phyloP scores from a whole-genome alignment of 75 land plant species.

The Adiantum capillusveneris region DNA sequence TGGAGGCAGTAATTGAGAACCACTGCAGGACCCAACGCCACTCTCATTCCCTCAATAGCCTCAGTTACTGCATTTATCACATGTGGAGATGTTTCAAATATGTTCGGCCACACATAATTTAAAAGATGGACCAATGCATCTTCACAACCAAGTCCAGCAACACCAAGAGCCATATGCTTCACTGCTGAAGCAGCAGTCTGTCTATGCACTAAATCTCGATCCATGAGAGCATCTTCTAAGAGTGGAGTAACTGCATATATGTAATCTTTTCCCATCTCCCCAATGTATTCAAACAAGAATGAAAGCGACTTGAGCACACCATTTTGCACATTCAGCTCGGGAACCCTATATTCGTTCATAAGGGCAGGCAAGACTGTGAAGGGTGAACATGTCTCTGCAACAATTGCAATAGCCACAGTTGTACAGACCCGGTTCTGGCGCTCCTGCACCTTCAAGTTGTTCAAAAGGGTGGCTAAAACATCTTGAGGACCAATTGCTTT shows the following conservation, averaged over 20 bases:
- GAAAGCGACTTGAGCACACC: constrained; percentile 95
- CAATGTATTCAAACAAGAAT: constrained; percentile 93
- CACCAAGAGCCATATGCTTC: constrained; percentile 97
- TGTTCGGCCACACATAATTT: constrained; percentile 95
- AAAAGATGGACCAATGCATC: constrained; percentile 87
- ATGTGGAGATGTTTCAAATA: constrained; percentile 98
- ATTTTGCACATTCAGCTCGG: constrained; percentile 94
- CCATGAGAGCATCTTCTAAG: constrained; percentile 96
- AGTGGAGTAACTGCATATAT: constrained; percentile 97
- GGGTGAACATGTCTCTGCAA: constrained; percentile 95
- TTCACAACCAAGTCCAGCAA: constrained; percentile 95
- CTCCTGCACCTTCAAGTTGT: constrained; percentile 95
- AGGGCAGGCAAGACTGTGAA: constrained; percentile 92
- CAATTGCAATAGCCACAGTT: constrained; percentile 99
- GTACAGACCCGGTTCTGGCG: constrained; percentile 97
- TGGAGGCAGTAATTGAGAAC: constrained; percentile 88
- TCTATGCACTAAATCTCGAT: constrained; percentile 90
- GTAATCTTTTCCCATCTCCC: constrained; percentile 98
- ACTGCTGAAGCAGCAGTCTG: constrained; percentile 98
- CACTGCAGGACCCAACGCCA: constrained; percentile 75
- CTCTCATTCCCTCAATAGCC: constrained; percentile 98
- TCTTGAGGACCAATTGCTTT: constrained; percentile 98
- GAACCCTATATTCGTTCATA: constrained; percentile 97
- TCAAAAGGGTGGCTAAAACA: constrained; percentile 84
- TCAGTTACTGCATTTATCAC: constrained; percentile 98